Evolutionary conservation across 2,329 filamentous ascomycete species (phyloP).

Genomic region (Ophiostoma quercus): DNA sequence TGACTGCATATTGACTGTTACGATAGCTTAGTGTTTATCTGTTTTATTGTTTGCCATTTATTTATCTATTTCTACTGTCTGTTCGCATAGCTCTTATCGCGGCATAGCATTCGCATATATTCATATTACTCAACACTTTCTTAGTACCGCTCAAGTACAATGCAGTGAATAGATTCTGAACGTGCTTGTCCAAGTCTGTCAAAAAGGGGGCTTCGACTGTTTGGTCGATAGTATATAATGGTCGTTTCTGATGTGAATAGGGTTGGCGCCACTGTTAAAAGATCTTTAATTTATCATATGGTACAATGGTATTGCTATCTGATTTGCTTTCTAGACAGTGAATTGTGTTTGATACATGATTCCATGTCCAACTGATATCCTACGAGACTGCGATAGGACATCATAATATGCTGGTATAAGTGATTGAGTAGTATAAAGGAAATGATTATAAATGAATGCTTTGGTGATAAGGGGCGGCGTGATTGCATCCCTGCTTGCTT

Average conservation of each 20-base stretch:
- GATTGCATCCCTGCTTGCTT: background rate
- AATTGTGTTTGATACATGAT: background rate
- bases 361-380: background rate
- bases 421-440: background rate
- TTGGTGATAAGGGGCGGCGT: background rate
- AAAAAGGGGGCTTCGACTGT: background rate
- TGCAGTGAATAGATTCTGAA: background rate
- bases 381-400: background rate
- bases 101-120: background rate
- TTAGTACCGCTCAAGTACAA: background rate
- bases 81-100: background rate
- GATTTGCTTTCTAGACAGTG: background rate
- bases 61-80: background rate
- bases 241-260: background rate
- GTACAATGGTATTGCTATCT: constrained; percentile 1
- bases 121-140: background rate
- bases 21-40: background rate
- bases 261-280: background rate
- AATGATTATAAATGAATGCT: background rate
- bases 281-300: background rate
- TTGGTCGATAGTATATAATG: background rate
- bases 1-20: background rate
- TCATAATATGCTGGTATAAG: background rate
- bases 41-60: background rate
- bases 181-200: no score